Evolutionary conservation across 176 grass and related monocot genomes (phyloP).

Genomic region (Triticum turgidum): DNA sequence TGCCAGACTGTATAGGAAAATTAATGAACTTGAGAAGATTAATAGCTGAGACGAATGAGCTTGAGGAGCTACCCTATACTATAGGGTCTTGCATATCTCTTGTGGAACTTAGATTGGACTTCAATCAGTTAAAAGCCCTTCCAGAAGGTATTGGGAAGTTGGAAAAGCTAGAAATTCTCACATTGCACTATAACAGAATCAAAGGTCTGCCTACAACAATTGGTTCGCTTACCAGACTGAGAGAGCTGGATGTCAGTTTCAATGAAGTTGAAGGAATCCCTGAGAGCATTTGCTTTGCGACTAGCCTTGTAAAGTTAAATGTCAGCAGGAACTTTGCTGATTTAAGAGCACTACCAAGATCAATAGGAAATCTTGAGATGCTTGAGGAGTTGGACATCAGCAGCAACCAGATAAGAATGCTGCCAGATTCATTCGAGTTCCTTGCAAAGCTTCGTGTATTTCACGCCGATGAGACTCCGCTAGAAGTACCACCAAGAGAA

Average conservation of each 20-base stretch:
- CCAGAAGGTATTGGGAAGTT: conserved; percentile 94
- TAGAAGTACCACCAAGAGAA: conserved; percentile 87
- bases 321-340: conserved; percentile 87
- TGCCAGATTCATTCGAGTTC: conserved; percentile 77
- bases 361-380: conserved; percentile 95
- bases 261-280: conserved; percentile 86
- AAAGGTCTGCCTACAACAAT: conserved; percentile 93
- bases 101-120: conserved; percentile 79
- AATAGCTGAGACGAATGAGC: conserved; percentile 82
- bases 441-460: conserved; percentile 63
- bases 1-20: conserved; percentile 77
- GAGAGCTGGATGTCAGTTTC: conserved; percentile 92
- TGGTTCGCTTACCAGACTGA: conserved; percentile 65
- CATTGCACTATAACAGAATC: conserved; percentile 90
- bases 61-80: conserved; percentile 94
- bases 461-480: conserved; percentile 91
- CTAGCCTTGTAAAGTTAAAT: conserved; percentile 79
- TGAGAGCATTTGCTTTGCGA: conserved; percentile 75
- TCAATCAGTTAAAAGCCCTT: conserved; percentile 92
- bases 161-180: conserved; percentile 73
- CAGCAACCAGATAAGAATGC: conserved; percentile 85
- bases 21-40: conserved; percentile 76
- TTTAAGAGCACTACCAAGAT: conserved; percentile 69
- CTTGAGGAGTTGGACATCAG: conserved; percentile 96
- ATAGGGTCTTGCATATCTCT: conserved; percentile 85